Evolutionary conservation across 257 asterid species (phyloP).

Genomic region (Phtheirospermum japonicum): DNA sequence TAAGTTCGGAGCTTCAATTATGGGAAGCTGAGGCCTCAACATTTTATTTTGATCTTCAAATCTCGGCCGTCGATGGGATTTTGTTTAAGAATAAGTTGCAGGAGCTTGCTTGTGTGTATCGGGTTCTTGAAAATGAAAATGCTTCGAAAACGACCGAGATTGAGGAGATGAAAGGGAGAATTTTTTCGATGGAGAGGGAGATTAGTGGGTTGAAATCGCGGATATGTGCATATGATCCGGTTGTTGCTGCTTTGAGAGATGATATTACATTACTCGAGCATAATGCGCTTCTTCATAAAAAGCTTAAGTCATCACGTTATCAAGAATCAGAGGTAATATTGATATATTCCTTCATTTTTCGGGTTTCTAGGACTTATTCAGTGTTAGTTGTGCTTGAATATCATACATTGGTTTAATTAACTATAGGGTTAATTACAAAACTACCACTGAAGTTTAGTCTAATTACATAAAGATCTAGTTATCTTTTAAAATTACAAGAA

Average conservation of each 20-base stretch:
- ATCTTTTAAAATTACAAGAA: not conserved
- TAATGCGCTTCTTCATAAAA: conserved; percentile 56
- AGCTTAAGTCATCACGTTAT: conserved; percentile 34
- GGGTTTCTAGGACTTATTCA: not conserved
- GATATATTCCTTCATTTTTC: conserved; percentile 9
- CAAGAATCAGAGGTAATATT: conserved; percentile 54
- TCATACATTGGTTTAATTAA: no score
- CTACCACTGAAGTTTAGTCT: no score
- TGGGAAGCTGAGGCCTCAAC: conserved; percentile 89
- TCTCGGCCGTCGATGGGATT: conserved; percentile 57
- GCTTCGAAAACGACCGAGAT: conserved; percentile 53
- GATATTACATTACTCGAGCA: conserved; percentile 69
- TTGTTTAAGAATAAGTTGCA: conserved; percentile 60
- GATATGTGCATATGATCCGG: conserved; percentile 58
- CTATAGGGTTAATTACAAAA: no score
- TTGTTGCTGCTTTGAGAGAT: conserved; percentile 56
- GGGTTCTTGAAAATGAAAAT: conserved; percentile 46
- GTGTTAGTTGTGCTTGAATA: no score
- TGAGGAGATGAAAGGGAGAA: conserved; percentile 55
- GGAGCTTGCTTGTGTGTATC: conserved; percentile 64
- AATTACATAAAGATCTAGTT: not conserved
- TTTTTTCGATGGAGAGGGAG: conserved; percentile 60
- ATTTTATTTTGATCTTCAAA: conserved; percentile 78
- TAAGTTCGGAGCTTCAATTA: conserved; percentile 62
- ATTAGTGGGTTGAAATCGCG: conserved; percentile 54